phyloP scores from a whole-genome alignment of 768 basidiomycete genomes.

The Pulveroboletus frians region DNA sequence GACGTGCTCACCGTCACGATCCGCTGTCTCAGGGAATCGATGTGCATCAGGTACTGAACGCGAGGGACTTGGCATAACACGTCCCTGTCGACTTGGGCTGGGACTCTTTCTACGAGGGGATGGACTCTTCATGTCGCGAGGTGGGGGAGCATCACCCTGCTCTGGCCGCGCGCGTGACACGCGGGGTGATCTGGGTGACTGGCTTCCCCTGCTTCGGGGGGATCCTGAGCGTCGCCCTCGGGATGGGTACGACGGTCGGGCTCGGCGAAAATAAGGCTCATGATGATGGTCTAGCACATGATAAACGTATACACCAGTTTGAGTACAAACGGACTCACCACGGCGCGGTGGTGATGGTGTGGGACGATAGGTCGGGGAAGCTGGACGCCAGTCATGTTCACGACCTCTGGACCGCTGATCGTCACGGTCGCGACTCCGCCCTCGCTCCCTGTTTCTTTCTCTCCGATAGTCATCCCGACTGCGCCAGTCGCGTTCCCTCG shows the following conservation, averaged over 20 bases:
- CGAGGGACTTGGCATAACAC: slow-evolving; percentile 8
- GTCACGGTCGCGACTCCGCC: slow-evolving; percentile 22
- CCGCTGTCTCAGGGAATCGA: slow-evolving; percentile 1
- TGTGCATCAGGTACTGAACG: slow-evolving; percentile 1
- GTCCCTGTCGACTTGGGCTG: slow-evolving; percentile 8
- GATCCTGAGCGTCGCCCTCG: slow-evolving; percentile 23
- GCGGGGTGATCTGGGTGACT: slow-evolving; percentile 22
- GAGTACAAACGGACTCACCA: slow-evolving; percentile 13
- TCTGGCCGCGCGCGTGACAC: slow-evolving; percentile 13
- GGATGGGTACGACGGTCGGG: slow-evolving; percentile 7
- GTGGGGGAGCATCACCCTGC: slow-evolving; percentile 2
- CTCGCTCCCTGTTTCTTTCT: slow-evolving; percentile 18
- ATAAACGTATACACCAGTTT: neutral
- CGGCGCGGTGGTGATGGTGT: slow-evolving; percentile 22
- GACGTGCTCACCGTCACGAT: neutral
- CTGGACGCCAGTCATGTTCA: slow-evolving; percentile 17
- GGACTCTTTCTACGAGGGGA: slow-evolving; percentile 13
- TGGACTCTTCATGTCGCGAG: slow-evolving; percentile 13
- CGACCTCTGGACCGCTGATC: slow-evolving; percentile 16
- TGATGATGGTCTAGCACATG: slow-evolving; percentile 11
- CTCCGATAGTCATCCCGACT: slow-evolving; percentile 22
- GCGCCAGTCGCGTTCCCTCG: slow-evolving; percentile 16
- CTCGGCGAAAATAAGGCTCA: slow-evolving; percentile 15
- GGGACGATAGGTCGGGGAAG: slow-evolving; percentile 17
- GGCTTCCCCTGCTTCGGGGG: slow-evolving; percentile 16